Conservation (phyloP, 805 yeast species). For the Saccharomycopsis vini region DNA sequence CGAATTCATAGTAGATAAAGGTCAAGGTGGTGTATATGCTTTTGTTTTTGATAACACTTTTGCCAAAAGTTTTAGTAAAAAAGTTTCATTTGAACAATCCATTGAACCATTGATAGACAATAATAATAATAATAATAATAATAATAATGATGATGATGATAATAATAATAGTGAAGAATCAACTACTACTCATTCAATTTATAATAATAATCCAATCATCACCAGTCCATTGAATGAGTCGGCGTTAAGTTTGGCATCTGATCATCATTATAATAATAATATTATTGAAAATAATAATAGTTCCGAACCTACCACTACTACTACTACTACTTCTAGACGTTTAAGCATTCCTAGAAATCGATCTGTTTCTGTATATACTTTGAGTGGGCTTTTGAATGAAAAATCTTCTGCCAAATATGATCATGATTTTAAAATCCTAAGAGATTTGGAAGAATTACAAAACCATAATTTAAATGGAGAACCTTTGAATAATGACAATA, state of each 20-base stretch:
- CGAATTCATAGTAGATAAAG: constrained; percentile 32
- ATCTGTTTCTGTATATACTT: constrained; percentile 13
- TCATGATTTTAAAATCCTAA: constrained; percentile 11
- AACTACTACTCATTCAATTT: neutral
- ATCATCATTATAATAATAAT: neutral
- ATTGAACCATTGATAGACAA: constrained; percentile 20
- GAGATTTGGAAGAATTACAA: constrained; percentile 7
- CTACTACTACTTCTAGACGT: too few relatives aligned
- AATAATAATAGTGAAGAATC: too few relatives aligned
- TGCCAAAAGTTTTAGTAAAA: constrained; percentile 76
- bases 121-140: too few relatives aligned
- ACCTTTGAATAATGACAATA: neutral
- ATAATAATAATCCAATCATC: neutral
- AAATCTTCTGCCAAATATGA: neutral
- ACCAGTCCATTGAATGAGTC: neutral
- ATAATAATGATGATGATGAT: too few relatives aligned
- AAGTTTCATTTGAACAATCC: constrained; percentile 56
- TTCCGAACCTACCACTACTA: too few relatives aligned
- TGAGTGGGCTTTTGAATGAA: constrained; percentile 10
- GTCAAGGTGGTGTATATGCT: constrained; percentile 65
- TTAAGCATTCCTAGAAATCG: constrained; percentile 8
- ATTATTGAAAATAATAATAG: neutral
- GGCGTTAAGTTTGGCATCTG: neutral
- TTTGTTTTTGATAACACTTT: constrained; percentile 89
- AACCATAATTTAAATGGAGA: too few relatives aligned